A percentile compares a stretch with the other conserved stretches of the same genome.
Conservation (phyloP, 2,329 filamentous ascomycete genomes). For the Malbranchea zuffiana region DNA sequence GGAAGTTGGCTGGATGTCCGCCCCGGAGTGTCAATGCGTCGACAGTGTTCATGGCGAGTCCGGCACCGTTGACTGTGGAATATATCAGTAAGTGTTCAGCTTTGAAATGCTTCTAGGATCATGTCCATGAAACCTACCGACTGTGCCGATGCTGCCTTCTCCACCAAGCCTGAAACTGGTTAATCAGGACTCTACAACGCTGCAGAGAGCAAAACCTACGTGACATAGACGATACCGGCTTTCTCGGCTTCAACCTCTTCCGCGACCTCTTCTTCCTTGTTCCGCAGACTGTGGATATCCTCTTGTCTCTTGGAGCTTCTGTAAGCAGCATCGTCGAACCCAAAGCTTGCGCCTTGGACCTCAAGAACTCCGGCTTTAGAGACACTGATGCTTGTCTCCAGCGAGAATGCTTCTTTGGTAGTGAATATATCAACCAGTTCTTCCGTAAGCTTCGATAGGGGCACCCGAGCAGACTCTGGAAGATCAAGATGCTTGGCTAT, state of each 20-base stretch:
- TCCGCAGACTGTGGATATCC: slow-evolving; percentile 49
- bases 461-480: slow-evolving; percentile 33
- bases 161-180: slow-evolving; percentile 32
- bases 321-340: slow-evolving; percentile 61
- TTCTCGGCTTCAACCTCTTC: slow-evolving; percentile 54
- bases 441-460: slow-evolving; percentile 41
- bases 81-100: neutral
- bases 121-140: slow-evolving; percentile 34
- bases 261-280: slow-evolving; percentile 41
- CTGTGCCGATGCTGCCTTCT: slow-evolving; percentile 59
- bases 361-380: slow-evolving; percentile 35
- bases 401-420: slow-evolving; percentile 54
- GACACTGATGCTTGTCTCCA: slow-evolving; percentile 43
- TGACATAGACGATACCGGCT: slow-evolving; percentile 70
- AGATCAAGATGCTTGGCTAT: slow-evolving; percentile 44
- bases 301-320: slow-evolving; percentile 51
- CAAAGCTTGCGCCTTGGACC: slow-evolving; percentile 46
- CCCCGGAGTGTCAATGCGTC: slow-evolving; percentile 62
- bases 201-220: slow-evolving; percentile 27
- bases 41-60: slow-evolving; percentile 82
- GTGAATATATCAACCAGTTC: slow-evolving; percentile 50
- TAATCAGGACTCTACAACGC: neutral
- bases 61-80: slow-evolving; percentile 64
- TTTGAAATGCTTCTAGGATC: neutral
- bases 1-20: slow-evolving; percentile 66